Base-by-base conservation (phyloP, 164 flowering plant species). In the Magnolia officinalis region DNA sequence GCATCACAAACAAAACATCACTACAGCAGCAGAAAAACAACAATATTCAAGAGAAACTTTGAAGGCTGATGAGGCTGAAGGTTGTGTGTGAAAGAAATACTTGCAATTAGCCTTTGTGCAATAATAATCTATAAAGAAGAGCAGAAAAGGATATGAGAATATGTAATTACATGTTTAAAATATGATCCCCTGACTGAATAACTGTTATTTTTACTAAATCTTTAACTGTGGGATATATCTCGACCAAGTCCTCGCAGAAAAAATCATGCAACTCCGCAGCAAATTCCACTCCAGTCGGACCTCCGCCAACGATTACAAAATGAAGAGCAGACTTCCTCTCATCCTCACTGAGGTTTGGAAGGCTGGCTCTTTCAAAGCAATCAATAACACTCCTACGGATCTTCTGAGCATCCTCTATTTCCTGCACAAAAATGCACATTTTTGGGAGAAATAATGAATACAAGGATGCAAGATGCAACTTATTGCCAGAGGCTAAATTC, bases 231-330 rank as follows among this genome's bases (percentile, higher is more conserved):
- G n/a, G n/a, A n/a, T n/a, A n/a, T n/a, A n/a, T n/a, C 18, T 84
- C 86, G 63, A 84, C 82, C 50, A 96, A 76, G 83, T 96, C 99
- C 81, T 94, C 96, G 37, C 72, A 64, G 69, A 96, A 72, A 80
- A 84, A 94, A 80, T 94, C 99, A 82, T 94, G 98, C 69, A 96
- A 86, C 86, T 92, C 98, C 18, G 98, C 99, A 69, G 97, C 94
- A 86, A 96, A 96, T 84, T 96, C 99, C 67, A 94, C 93, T 70
- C 98, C 99, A 49, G 98, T 90, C 9, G 99, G 99, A 68, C 99
- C 99, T 59, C 99, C 99, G 76, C 99, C 99, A 69, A 96, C 98
- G 81, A 96, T 79, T 23, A 96, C 97, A 79, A 96, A 96, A 80
- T 96, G 97, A 71, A 96, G 86, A 74, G 85, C 84, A 49, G 76